Base-by-base conservation (phyloP, 768 basidiomycete genomes). In the Rhodotorula sphaerocarpa region DNA sequence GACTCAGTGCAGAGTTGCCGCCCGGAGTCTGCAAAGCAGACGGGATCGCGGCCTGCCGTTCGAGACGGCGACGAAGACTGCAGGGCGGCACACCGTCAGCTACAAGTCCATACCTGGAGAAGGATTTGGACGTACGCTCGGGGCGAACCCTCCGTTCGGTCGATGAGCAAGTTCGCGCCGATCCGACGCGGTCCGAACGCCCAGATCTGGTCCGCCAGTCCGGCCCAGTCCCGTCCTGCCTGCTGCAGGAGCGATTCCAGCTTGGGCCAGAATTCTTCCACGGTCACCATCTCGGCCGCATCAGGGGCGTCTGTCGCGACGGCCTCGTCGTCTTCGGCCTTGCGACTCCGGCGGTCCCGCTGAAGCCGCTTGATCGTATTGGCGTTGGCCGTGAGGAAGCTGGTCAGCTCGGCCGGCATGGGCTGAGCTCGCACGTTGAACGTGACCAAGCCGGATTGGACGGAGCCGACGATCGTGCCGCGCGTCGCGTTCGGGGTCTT, bases 111-210 rank as follows among this genome's bases (percentile, higher is more conserved):
- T n/a, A n/a, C n/a, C n/a, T n/a, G n/a, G n/a, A n/a, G n/a, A n/a
- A n/a, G n/a, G n/a, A n/a, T 39, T 39, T 9, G 9, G 5, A 54
- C 57, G 23, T 25, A 76, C 77, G 76, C 71, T 39, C 74, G 62
- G 16, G 65, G 69, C 15, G 59, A 65, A n/a, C 74, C 74, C 2
- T 72, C 74, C 1, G 70, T 68, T n/a, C 72, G 76, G 74, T 99
- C 93, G 23, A 97, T 78, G 16, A 99, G 77, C 16, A 99, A 72
- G 74, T 92, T 95, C 15, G 86, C 84, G 0, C 93, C 93, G 25
- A 86, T 83, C 57, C 83, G 77, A 69, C 87, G 86, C 0, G 93
- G 93, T 1, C 95, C 95, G 75, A 96, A 91, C 25, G 87, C 83
- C 90, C 90, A 92, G 5, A 92, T 81, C 57, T 77, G 80, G 55